Base-by-base conservation (phyloP, 768 basidiomycete species). In the Lentinus tigrinus region DNA sequence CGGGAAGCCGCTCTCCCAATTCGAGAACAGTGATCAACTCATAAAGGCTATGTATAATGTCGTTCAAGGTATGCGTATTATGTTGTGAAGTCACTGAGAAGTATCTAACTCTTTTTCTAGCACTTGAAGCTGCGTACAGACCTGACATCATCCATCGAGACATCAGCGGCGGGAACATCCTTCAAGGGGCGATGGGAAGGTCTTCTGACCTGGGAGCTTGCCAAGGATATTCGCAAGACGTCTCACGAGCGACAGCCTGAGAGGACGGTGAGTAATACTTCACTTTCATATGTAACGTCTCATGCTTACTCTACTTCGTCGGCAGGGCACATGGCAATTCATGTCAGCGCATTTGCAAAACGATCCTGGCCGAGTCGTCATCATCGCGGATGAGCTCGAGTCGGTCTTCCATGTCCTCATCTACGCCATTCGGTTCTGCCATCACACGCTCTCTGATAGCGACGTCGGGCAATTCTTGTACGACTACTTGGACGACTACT, bases 121-220 rank as follows among this genome's bases (percentile, higher is more conserved):
- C 55, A 0, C 55, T 49, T 17, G 4, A 47, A 6, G 38, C 28
- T 10, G 55, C 55, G 0, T 56, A 48, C 23, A 28, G 47, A 24
- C 36, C 47, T 4, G 44, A 37, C n/a, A 38, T 51, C 16, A 42
- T 61, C 3, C 54, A 55, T 16, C 43, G 60, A 2, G 60, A 55
- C 44, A 61, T 61, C 44, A 59, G 58, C 27, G n/a, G 19, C 21
- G 47, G 47, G 16, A 59, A 59, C 38, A 43, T 59, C 23, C 46
- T 59, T 0, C 21, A 21, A 42, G 1, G 52, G 31, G 9, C 10
- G 8, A 6, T 28, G 23, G 38, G 10, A 17, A 3, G 58, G 52
- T 14, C 4, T 47, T 1, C 26, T 61, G 13, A 52, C 31, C 4
- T 61, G 60, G 60, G 60, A 61, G 31, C 16, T 56, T 17, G 38